A percentile compares a stretch with the other conserved stretches of the same genome.
Conservation (phyloP, 2,329 filamentous ascomycete species). For the Cladosporium sp. region DNA sequence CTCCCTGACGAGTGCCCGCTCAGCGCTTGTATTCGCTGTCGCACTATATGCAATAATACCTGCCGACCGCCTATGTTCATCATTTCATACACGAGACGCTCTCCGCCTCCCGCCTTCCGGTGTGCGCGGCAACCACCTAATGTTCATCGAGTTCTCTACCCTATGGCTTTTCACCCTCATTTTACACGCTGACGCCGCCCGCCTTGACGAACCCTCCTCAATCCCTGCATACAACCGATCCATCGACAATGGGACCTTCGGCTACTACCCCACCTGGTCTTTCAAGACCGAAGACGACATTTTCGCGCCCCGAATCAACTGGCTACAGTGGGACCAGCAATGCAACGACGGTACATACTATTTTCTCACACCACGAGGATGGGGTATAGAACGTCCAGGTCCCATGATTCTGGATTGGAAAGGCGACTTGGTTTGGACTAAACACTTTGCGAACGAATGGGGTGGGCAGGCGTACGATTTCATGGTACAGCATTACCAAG, state of each 20-base stretch:
- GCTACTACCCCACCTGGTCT: constrained; percentile 25
- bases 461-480: constrained; percentile 27
- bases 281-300: constrained; percentile 23
- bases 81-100: no score
- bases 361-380: constrained; percentile 24
- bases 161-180: neutral
- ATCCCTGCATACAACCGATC: constrained; percentile 14
- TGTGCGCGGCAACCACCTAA: no score
- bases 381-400: constrained; percentile 18
- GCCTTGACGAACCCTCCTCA: neutral
- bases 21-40: no score
- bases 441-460: constrained; percentile 20
- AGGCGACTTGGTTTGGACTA: constrained; percentile 23
- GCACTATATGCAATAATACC: no score
- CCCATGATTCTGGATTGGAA: constrained; percentile 26
- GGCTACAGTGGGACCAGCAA: constrained; percentile 12
- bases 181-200: neutral
- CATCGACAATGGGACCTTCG: constrained; percentile 27
- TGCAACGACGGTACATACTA: constrained; percentile 16
- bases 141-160: no score
- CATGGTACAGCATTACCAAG: constrained; percentile 29
- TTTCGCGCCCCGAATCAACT: constrained; percentile 21
- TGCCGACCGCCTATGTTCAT: neutral
- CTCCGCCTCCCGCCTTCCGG: no score
- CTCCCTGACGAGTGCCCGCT: no score